A percentile compares a stretch with the other conserved stretches of the same genome.
Conservation (phyloP, 495 filamentous ascomycete genomes). For the Chaetomidium leptoderma region DNA sequence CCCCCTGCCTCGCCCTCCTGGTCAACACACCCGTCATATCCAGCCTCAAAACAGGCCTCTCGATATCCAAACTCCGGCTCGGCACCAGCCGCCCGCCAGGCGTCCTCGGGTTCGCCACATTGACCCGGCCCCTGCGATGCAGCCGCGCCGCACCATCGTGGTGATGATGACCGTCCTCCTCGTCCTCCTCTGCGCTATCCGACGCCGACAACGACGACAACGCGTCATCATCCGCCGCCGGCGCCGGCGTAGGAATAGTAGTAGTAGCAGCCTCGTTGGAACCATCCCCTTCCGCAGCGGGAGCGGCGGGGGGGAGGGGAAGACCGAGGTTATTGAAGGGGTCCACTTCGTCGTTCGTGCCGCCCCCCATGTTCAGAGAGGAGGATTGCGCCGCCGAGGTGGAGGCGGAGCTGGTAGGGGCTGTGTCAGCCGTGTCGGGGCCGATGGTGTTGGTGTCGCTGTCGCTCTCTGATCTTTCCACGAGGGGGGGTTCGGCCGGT, state of each 20-base stretch:
- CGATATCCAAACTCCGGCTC: slow-evolving; percentile 47
- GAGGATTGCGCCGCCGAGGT: too few species aligned
- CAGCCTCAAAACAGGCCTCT: slow-evolving; percentile 39
- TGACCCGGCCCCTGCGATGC: slow-evolving; percentile 47
- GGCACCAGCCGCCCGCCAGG: slow-evolving; percentile 46
- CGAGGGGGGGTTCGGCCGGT: too few species aligned
- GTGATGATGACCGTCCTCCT: slow-evolving; percentile 31
- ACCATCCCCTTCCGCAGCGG: too few species aligned
- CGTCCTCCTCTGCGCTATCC: slow-evolving; percentile 34
- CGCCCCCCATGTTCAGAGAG: background rate
- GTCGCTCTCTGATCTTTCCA: background rate
- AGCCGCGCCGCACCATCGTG: too few species aligned
- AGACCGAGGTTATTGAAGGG: slow-evolving; percentile 1
- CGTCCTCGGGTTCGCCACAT: slow-evolving; percentile 52
- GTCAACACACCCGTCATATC: slow-evolving; percentile 28
- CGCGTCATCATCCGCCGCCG: slow-evolving; percentile 30
- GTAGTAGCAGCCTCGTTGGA: too few species aligned
- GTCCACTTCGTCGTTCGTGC: slow-evolving; percentile 2
- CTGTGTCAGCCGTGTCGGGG: background rate
- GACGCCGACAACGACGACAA: slow-evolving; percentile 25
- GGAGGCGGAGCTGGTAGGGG: too few species aligned
- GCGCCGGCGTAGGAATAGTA: background rate
- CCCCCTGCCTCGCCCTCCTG: slow-evolving; percentile 6
- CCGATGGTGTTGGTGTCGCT: slow-evolving; percentile 14
- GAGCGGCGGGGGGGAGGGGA: too few species aligned